These are phyloP conservation scores for Suillus hirtellus DNA, from an alignment of 768 basidiomycete species.

Conservation along the genomic window DNA sequence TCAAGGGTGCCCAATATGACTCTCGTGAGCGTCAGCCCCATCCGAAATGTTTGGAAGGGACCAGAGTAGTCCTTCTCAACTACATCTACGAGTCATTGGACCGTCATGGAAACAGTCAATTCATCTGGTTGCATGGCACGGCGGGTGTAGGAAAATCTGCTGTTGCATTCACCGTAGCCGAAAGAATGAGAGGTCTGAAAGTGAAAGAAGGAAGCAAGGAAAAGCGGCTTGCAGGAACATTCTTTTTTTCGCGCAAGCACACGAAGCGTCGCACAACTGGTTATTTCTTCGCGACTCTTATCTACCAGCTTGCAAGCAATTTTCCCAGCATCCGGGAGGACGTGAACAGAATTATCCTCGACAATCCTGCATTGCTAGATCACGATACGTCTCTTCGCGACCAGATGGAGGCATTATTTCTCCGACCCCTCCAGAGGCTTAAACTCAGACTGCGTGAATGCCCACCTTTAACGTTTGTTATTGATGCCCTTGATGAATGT, in stretches of 20 bases:
- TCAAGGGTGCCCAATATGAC: neutral
- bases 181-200: neutral
- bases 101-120: neutral
- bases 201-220: neutral
- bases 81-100: neutral
- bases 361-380: neutral
- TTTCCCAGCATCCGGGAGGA: neutral
- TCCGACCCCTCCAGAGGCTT: neutral
- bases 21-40: neutral
- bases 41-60: neutral
- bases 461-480: neutral
- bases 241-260: conserved; percentile 1
- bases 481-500: neutral
- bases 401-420: neutral
- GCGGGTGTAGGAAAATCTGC: neutral
- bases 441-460: neutral
- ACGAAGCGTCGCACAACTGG: neutral
- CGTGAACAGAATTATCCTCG: neutral
- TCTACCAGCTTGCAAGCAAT: neutral
- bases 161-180: neutral
- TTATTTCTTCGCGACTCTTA: neutral
- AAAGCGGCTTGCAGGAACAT: neutral
- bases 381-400: neutral
- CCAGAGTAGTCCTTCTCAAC: neutral
- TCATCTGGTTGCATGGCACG: neutral